These are phyloP conservation scores for Fusarium pilosicola DNA, from an alignment of 2,329 filamentous ascomycete genomes.

Conservation along the genomic window DNA sequence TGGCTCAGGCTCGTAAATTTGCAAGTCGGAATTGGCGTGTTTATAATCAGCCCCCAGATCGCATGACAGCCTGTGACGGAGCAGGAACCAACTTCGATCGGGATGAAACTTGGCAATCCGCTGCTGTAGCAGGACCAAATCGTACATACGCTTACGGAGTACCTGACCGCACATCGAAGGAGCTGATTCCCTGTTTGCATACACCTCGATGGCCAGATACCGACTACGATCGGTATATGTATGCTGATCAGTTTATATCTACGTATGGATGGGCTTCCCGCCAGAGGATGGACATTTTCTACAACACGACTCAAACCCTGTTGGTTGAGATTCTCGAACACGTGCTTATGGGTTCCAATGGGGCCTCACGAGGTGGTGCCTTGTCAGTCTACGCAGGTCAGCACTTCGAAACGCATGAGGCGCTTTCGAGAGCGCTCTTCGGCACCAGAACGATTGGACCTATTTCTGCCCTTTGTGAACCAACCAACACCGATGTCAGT, in stretches of 20 bases:
- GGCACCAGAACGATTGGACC: neutral
- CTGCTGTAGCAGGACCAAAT: neutral
- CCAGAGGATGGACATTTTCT: neutral
- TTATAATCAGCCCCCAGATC: neutral
- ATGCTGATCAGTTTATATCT: constrained; percentile 8
- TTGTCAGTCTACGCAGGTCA: neutral
- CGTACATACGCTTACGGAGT: neutral
- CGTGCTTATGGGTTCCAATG: neutral
- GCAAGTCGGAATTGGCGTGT: neutral
- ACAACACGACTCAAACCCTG: neutral
- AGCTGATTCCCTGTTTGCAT: neutral
- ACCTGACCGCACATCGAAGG: neutral
- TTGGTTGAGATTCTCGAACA: neutral
- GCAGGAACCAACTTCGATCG: constrained; percentile 7
- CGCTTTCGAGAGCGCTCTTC: constrained; percentile 13
- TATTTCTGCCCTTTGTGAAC: constrained; percentile 9
- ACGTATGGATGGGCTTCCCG: neutral
- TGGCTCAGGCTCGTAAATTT: neutral
- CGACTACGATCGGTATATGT: neutral
- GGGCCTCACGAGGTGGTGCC: neutral
- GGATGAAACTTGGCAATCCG: constrained; percentile 25
- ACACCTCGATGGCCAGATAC: neutral
- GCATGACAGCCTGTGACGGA: constrained; percentile 2
- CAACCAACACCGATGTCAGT: constrained; percentile 13
- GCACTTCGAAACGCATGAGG: neutral